Evolutionary conservation across 768 basidiomycete genomes (phyloP), one percentile per base, ranked within the genome.

Genomic region (Lepiota brunneoincarnata): DNA sequence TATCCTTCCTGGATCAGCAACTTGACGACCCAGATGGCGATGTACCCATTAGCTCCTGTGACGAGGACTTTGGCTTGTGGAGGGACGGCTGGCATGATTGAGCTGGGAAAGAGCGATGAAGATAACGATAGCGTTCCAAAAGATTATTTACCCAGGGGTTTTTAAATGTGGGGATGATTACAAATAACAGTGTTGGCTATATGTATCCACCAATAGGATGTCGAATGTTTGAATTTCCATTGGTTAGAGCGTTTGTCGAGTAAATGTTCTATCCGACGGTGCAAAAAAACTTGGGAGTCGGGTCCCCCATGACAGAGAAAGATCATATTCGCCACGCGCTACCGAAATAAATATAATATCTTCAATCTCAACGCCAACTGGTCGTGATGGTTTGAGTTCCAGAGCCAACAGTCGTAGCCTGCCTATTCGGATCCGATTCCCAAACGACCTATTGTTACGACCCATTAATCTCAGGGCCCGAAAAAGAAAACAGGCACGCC

Each of bases 391-490:
- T 75, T 57, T 75, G 72, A 9, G 74, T 65, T 2, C 73, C 76
- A 3, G 73, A 73, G 1, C 68, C 41, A 21, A 63, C 71, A 3
- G 75, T 72, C 9, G 75, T 81, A 2, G 67, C 73, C 38, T 73
- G 69, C 36, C 82, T 72, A 57, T 84, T 82, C 2, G 84, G 82
- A 58, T 83, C 81, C 0, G 79, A 80, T 61, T 86, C 84, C 83
- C 83, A 85, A 6, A 73, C 69, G 43, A 86, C 64, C 81, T 80
- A 47, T 34, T 57, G 51, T 58, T 57, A 26, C 58, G 49, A 2
- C 54, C 43, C 36, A 28, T 52, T 41, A 54, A 44, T 2, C 2
- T 26, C 14, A 4, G 15, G 14, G 17, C 10, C 1, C 41, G 26
- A 26, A 20, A 10, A 11, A 5, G 3, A 20, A 37, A 56, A 35